Evolutionary conservation across 805 yeast species (phyloP).

Genomic region (Cyberlindnera veronae): DNA sequence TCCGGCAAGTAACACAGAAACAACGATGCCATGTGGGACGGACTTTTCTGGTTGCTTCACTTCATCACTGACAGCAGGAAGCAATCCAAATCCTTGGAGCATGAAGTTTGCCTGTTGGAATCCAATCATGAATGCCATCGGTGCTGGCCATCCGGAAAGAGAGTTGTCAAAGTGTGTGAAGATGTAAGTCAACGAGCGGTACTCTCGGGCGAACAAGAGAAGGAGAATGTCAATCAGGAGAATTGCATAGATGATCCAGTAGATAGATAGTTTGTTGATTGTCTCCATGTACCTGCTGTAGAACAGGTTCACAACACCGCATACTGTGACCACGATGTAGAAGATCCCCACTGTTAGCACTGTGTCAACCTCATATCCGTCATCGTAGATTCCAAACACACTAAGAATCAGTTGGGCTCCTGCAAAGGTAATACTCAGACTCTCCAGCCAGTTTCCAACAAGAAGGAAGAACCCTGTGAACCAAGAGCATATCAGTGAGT

Average conservation of each 20-base stretch:
- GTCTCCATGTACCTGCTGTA: slow-evolving; percentile 57
- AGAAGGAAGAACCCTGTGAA: slow-evolving; percentile 73
- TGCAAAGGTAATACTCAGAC: slow-evolving; percentile 68
- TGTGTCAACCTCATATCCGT: slow-evolving; percentile 54
- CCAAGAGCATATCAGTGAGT: slow-evolving; percentile 65
- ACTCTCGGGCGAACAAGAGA: slow-evolving; percentile 51
- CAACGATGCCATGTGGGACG: slow-evolving; percentile 69
- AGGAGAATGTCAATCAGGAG: slow-evolving; percentile 62
- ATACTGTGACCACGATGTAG: slow-evolving; percentile 50
- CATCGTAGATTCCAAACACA: slow-evolving; percentile 58
- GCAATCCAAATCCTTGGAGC: slow-evolving; percentile 77
- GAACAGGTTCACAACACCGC: slow-evolving; percentile 60
- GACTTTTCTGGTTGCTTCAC: slow-evolving; percentile 70
- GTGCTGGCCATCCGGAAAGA: slow-evolving; percentile 72
- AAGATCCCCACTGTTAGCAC: slow-evolving; percentile 55
- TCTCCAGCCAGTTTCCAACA: slow-evolving; percentile 76
- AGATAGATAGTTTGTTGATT: slow-evolving; percentile 65
- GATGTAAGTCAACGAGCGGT: slow-evolving; percentile 56
- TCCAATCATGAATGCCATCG: slow-evolving; percentile 71
- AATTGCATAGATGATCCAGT: slow-evolving; percentile 73
- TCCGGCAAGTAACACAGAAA: slow-evolving; percentile 61
- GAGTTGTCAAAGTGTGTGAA: slow-evolving; percentile 67
- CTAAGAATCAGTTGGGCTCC: slow-evolving; percentile 73
- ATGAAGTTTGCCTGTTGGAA: slow-evolving; percentile 78
- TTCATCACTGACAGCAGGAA: slow-evolving; percentile 80